A percentile compares a stretch with the other conserved stretches of the same genome.
These are phyloP conservation scores for Penstemon eatonii DNA, from an alignment of 257 asterid species.

Conservation along the genomic window DNA sequence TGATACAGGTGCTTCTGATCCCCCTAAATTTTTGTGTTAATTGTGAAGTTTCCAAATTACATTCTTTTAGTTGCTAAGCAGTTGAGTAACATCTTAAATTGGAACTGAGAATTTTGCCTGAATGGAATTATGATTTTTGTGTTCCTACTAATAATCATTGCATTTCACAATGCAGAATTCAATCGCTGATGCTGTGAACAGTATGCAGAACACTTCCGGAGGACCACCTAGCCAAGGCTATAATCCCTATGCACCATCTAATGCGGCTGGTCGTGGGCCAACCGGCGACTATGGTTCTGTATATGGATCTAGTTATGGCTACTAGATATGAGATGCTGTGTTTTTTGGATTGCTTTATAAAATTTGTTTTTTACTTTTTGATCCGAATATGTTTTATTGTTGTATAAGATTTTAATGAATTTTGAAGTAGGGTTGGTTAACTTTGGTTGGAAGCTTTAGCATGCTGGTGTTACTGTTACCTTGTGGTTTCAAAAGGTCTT, in stretches of 20 bases:
- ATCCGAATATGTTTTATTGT: no score
- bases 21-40: background rate
- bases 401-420: no score
- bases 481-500: no score
- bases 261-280: slow-evolving; percentile 46
- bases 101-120: background rate
- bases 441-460: no score
- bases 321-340: slow-evolving; percentile 33
- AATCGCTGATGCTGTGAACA: slow-evolving; percentile 62
- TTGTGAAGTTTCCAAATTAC: no score
- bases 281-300: slow-evolving; percentile 60
- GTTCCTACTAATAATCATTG: background rate
- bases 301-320: slow-evolving; percentile 59
- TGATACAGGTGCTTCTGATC: slow-evolving; percentile 64
- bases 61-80: background rate
- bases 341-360: background rate
- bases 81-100: background rate
- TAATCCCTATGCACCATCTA: slow-evolving; percentile 53
- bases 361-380: no score
- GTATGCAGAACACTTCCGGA: slow-evolving; percentile 40
- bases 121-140: background rate
- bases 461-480: no score
- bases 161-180: slow-evolving; percentile 49
- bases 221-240: slow-evolving; percentile 61
- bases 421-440: no score